Percentiles rank a stretch among this genome's conserved stretches.
Evolutionary conservation across 2,329 filamentous ascomycete species (phyloP).

Genomic region (Diaporthe vaccinii): DNA sequence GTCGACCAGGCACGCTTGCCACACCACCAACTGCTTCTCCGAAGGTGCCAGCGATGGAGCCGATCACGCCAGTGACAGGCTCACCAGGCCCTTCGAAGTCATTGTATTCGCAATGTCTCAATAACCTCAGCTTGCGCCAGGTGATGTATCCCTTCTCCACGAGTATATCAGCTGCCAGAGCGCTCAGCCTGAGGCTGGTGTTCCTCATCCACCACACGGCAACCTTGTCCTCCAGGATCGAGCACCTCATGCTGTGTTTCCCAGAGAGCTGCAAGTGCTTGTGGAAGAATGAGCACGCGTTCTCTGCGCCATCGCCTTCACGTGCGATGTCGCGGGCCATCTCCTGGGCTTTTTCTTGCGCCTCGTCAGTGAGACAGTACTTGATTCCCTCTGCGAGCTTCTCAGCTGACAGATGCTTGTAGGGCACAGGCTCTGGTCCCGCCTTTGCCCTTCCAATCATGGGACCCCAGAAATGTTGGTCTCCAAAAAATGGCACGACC

Average conservation of each 20-base stretch:
- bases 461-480: conserved; percentile 83
- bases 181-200: conserved; percentile 71
- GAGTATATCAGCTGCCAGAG: conserved; percentile 75
- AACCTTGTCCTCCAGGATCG: conserved; percentile 71
- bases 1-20: conserved; percentile 72
- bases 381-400: conserved; percentile 79
- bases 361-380: conserved; percentile 74
- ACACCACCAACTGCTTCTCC: conserved; percentile 73
- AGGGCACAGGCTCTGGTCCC: conserved; percentile 76
- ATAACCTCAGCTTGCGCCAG: conserved; percentile 73
- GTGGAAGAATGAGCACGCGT: conserved; percentile 78
- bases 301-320: conserved; percentile 77
- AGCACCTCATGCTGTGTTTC: conserved; percentile 72
- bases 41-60: conserved; percentile 71
- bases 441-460: conserved; percentile 76
- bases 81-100: conserved; percentile 83
- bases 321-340: conserved; percentile 72
- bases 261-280: conserved; percentile 67
- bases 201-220: conserved; percentile 77
- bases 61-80: conserved; percentile 75
- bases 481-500: conserved; percentile 85
- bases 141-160: conserved; percentile 71
- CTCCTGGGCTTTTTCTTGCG: conserved; percentile 66
- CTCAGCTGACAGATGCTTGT: conserved; percentile 75
- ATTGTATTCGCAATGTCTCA: conserved; percentile 80